Base-by-base conservation (phyloP, 441 rosid genomes). In the Theobroma grandiflorum region DNA sequence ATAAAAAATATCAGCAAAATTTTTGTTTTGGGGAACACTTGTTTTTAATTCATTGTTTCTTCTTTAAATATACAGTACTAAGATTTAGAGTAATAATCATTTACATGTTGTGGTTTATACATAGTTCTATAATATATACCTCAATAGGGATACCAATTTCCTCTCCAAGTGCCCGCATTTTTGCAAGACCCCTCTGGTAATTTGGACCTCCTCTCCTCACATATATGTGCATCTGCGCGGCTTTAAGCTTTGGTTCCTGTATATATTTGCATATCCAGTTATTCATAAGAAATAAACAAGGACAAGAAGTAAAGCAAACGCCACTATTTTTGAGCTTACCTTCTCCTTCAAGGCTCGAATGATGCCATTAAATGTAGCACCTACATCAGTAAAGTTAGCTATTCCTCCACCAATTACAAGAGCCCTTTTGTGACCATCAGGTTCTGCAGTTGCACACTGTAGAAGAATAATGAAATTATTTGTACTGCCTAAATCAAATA, bases 381-480 rank as follows among this genome's bases (percentile, higher is more conserved):
- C 94, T 57, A 90, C 95, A 66, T 92, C 94, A 0, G 94, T 90
- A 76, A 91, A 91, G 84, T 92, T 92, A 26, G 95, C 94, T 47
- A 92, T 89, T 79, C 95, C 95, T 38, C 95, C 93, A 63, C 93
- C 95, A 15, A 92, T 86, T 16, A 92, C 95, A 12, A 92, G 90
- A 72, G 95, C 93, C 64, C 91, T 85, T 85, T 66, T 89, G 40
- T 63, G 79, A 35, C 94, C 94, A 87, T 92, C 93, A 1, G 93
- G 95, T 71, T 90, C 87, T 2, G 90, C 85, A 74, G 94, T 86
- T 45, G 95, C 94, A 87, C 92, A 90, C 95, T 90, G 87, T 74
- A 71, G 11, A 77, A 43, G 15, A 64, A 79, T 2, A 22, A 76
- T 69, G 65, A 52, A 53, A 53, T 72, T 53, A 72, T 53, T 72